These are phyloP conservation scores for Curvularia sp. DNA, from an alignment of 2,329 filamentous ascomycete genomes.

Conservation along the genomic window DNA sequence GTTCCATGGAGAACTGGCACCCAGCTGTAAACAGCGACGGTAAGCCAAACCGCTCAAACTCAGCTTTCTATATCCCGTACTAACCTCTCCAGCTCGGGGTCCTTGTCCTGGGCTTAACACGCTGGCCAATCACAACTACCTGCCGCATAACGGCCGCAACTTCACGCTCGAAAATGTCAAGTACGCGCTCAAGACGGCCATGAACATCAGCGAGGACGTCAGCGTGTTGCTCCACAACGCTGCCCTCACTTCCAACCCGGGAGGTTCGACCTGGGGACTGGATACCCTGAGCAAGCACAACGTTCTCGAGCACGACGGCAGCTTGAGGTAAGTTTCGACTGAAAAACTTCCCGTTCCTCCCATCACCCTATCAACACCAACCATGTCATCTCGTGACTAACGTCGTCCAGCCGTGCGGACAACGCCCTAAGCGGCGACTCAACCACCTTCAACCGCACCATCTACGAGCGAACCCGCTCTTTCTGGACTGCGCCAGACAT, in stretches of 20 bases:
- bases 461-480: constrained; percentile 56
- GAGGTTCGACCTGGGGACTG: constrained; percentile 11
- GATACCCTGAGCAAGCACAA: constrained; percentile 56
- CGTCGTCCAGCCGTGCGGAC: background rate
- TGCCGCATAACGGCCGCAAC: constrained; percentile 41
- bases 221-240: constrained; percentile 8
- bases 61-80: background rate
- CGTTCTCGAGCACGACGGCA: constrained; percentile 58
- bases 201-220: constrained; percentile 16
- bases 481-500: constrained; percentile 28
- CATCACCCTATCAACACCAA: background rate
- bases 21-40: constrained; percentile 5
- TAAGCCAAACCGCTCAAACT: background rate
- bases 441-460: constrained; percentile 54
- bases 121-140: constrained; percentile 41
- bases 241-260: constrained; percentile 17
- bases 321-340: constrained; percentile 23
- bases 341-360: background rate
- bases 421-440: constrained; percentile 3
- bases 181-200: constrained; percentile 9
- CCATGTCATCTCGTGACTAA: background rate
- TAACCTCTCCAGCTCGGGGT: constrained; percentile 4
- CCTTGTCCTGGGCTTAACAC: constrained; percentile 45
- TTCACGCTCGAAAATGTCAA: constrained; percentile 39
- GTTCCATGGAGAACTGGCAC: constrained; percentile 9